Evolutionary conservation across 805 yeast genomes (phyloP).

Genomic region (Dipodascopsis uninucleata): DNA sequence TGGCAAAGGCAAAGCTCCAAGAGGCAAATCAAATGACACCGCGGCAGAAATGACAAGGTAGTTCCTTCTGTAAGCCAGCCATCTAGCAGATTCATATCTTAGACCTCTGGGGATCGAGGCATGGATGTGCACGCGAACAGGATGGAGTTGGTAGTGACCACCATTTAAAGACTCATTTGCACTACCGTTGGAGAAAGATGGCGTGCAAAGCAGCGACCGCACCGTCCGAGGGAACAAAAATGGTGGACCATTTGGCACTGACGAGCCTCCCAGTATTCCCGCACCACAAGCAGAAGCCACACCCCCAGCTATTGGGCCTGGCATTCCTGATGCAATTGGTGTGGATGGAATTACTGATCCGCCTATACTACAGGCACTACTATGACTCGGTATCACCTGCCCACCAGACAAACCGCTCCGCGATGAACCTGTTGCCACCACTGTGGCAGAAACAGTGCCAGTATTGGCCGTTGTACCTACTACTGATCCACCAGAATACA

Average conservation of each 20-base stretch:
- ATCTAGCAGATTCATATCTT: slow-evolving; percentile 16
- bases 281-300: no score
- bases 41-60: slow-evolving; percentile 15
- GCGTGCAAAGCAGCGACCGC: slow-evolving; percentile 9
- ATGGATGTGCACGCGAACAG: slow-evolving; percentile 7
- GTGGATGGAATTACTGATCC: no score
- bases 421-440: no score
- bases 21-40: slow-evolving; percentile 16
- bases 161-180: slow-evolving; percentile 2
- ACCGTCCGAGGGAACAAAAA: slow-evolving; percentile 9
- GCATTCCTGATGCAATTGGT: no score
- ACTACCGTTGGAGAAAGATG: slow-evolving; percentile 3
- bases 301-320: no score
- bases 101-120: slow-evolving; percentile 21
- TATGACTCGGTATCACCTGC: no score
- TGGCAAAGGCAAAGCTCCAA: slow-evolving; percentile 9
- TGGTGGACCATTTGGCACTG: slow-evolving; percentile 5
- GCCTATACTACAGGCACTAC: no score
- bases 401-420: no score
- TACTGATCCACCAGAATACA: no score
- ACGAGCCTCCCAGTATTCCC: no score
- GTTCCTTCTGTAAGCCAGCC: slow-evolving; percentile 28
- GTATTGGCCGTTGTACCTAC: no score
- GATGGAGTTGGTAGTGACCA: slow-evolving; percentile 5
- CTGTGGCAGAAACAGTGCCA: no score